Base-by-base conservation (phyloP, 2,329 filamentous ascomycete genomes). In the Colletotrichum tropicale region DNA sequence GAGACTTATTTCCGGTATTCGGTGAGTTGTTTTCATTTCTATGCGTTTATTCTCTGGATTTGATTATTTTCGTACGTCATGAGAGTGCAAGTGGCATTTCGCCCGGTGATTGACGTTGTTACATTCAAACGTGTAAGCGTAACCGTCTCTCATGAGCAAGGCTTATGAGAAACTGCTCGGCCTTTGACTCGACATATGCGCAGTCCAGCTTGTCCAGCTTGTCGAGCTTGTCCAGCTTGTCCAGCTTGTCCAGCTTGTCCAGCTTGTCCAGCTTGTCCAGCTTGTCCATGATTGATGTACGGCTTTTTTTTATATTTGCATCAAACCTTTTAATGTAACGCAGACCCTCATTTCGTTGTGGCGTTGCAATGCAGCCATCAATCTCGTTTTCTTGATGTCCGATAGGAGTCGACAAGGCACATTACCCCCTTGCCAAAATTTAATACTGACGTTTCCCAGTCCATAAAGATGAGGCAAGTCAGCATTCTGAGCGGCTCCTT, bases 391-490 rank as follows among this genome's bases (percentile, higher is more conserved):
- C n/a, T n/a, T 52, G 6, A 13, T n/a, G 58, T 34, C 9, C 58
- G 12, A 48, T n/a, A n/a, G 38, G 18, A 21, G 30, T 62, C 9
- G n/a, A 38, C 34, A 21, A 43, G 13, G 24, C 16, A 18, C n/a
- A 16, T 18, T 18, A 52, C 61, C 13, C 34, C n/a, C 30, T 32
- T 16, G 18, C 9, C 26, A 62, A 43, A 26, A 32, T 13, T 21
- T 21, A 13, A 38, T 36, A 70, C 67, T 70, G 26, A 70, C 58
- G 48, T 36, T 30, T 65, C 38, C 21, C 36, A 70, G 68, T 61
- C 18, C 62, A 34, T 32, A 12, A 32, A 48, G 8, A 72, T 77
- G 75, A 72, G 75, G 43, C 74, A 74, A 65, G 26, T 52, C 43
- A 69, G 21, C 18, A 30, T 74, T 36, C 18, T 76, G 16, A 74